A percentile compares a stretch with the other conserved stretches of the same genome.
Conservation (phyloP, 1,284 basidiomycete species). For the Kalmanozyma brasiliensis region DNA sequence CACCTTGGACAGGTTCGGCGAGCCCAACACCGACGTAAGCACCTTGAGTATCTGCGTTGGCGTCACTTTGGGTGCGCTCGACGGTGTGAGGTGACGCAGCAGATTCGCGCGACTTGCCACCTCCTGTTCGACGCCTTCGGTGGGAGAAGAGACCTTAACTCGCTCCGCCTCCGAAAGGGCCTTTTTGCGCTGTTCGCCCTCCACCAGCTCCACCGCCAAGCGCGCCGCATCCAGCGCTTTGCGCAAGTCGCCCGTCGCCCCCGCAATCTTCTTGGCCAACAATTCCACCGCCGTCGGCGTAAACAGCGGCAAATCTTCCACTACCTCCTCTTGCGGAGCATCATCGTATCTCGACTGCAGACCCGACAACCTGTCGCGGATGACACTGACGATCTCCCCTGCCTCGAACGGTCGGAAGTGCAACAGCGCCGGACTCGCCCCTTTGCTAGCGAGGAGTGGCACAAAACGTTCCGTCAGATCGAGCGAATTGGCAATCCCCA, state of each 20-base stretch:
- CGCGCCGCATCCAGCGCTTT: slow-evolving; percentile 68
- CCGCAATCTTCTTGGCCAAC: slow-evolving; percentile 68
- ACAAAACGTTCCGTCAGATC: slow-evolving; percentile 64
- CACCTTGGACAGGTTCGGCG: slow-evolving; percentile 58
- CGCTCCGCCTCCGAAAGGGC: slow-evolving; percentile 31
- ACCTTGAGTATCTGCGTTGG: slow-evolving; percentile 65
- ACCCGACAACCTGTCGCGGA: slow-evolving; percentile 63
- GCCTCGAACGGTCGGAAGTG: slow-evolving; percentile 69
- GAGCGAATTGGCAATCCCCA: slow-evolving; percentile 65
- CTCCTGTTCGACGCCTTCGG: too few species aligned
- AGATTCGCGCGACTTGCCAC: slow-evolving; percentile 24
- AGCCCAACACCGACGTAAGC: slow-evolving; percentile 61
- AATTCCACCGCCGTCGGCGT: slow-evolving; percentile 68
- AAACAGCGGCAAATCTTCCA: slow-evolving; percentile 59
- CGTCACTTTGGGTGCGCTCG: slow-evolving; percentile 56
- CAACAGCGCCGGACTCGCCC: slow-evolving; percentile 66
- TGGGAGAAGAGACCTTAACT: slow-evolving; percentile 3
- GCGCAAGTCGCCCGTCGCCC: slow-evolving; percentile 69
- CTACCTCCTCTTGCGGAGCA: background rate
- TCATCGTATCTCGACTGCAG: slow-evolving; percentile 54
- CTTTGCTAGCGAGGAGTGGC: slow-evolving; percentile 58
- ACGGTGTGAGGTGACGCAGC: slow-evolving; percentile 47
- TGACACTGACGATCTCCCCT: slow-evolving; percentile 67
- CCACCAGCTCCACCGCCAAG: slow-evolving; percentile 67
- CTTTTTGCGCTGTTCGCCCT: slow-evolving; percentile 57